Base-by-base conservation (phyloP, 129 eudicot species). In the Centella asiatica region DNA sequence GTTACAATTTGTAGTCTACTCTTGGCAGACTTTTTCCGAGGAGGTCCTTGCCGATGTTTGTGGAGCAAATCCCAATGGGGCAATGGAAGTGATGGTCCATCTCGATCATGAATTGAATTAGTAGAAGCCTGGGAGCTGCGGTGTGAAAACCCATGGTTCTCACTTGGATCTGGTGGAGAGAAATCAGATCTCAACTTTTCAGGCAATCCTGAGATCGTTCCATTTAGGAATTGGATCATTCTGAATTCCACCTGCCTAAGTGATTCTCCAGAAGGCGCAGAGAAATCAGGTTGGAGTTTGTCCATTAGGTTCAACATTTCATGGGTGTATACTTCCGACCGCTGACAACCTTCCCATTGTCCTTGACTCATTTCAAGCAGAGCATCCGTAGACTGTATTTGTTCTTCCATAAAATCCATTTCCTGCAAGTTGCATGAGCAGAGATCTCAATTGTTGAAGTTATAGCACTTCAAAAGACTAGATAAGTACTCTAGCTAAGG, bases 221-320 rank as follows among this genome's bases (percentile, higher is more conserved):
- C 80, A 44, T 78, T 87, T 44, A 92, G 73, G 73, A 92, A 92
- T 57, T 92, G 94, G 42, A 76, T 78, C 95, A 92, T 84, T 60
- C 98, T 84, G 67, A 84, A 92, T 65, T 92, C 98, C 45, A 92
- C 95, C 67, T 92, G 95, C 69, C 98, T 76, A 45, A 86, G 95
- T 61, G 98, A 92, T 74, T 92, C 98, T 8, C 95, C 98, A 0
- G 98, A 84, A 60, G 98, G 98, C 3, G 95, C 94, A 32, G 77
- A 72, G 54, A 87, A 92, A 67, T 92, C 98, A 23, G 98, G 98
- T 64, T 92, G 95, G 74, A 72, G 80, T 70, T 76, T 76, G 18
- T 87, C 95, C 64, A 81, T 75, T 69, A 92, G 57, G 65, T 54
- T 70, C 65, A 69, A 5, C 33, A 81, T 72, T 71, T 92, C 98